Evolutionary conservation across 1,284 basidiomycete species (phyloP), one percentile per base, ranked within the genome.

Genomic region (Kalmanozyma brasiliensis): DNA sequence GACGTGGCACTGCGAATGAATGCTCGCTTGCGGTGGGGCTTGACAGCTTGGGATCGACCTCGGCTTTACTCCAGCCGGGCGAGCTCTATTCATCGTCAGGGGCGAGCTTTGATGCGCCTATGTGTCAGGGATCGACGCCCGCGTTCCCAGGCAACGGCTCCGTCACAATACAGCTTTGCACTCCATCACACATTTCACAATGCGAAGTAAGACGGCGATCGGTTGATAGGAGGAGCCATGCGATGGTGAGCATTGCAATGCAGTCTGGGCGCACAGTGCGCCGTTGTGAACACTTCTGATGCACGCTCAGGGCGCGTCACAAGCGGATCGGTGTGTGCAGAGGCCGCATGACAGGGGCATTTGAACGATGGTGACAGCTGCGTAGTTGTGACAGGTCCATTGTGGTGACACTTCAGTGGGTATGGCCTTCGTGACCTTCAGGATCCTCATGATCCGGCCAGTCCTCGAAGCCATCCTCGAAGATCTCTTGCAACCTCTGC

Each of bases 391-490:
- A n/a, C n/a, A 29, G 6, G 26, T 29, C 26, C 26, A 29, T 29
- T 11, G 23, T 17, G 34, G 3, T 19, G 19, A 11, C 0, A 16
- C 16, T 32, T 29, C 38, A 69, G 42, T 75, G 73, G 8, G 51
- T 47, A 34, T 75, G 68, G 16, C 70, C 58, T 1, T 60, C 76
- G n/a, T 74, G 74, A 13, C 67, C 76, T 17, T 76, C 74, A 3
- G 73, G 61, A 14, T 76, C 76, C 14, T 76, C 68, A 10, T 72
- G 69, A 40, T 82, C 82, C 7, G 66, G 44, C 83, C 83, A 84
- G 37, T 83, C 82, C 56, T 84, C 83, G 60, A 82, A 84, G 4
- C 82, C 76, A 40, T 83, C 83, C 20, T 83, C 82, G 43, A 83
- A 84, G 23, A 81, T 47, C 35, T 82, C 67, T 29, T 77, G 71